These are phyloP conservation scores for Kwoniella mangroviensis DNA, from an alignment of 768 basidiomycete genomes.

Conservation along the genomic window DNA sequence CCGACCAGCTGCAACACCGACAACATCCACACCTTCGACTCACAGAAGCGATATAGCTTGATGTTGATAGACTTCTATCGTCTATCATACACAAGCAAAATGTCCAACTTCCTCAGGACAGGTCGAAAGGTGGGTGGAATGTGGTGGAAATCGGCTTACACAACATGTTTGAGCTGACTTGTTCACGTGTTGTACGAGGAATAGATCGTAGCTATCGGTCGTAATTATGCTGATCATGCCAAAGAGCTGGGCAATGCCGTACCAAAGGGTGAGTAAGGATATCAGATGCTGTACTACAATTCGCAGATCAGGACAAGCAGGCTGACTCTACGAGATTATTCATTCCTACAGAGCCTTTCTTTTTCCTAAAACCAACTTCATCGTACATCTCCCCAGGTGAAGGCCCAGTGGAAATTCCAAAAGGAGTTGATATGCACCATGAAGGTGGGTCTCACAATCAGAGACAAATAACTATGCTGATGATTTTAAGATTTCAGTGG, in stretches of 20 bases:
- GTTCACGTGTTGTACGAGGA: background rate
- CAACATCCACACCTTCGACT: background rate
- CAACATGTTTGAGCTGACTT: background rate
- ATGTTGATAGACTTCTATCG: too few relatives aligned
- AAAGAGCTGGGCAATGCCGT: conserved; percentile 87
- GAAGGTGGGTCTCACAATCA: conserved; percentile 67
- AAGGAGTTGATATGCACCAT: conserved; percentile 81
- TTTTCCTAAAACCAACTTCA: conserved; percentile 96
- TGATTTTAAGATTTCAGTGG: conserved; percentile 65
- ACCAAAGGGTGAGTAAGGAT: conserved; percentile 63
- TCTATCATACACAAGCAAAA: background rate
- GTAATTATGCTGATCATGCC: conserved; percentile 86
- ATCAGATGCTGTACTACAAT: too few relatives aligned
- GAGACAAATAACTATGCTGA: background rate
- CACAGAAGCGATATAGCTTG: background rate
- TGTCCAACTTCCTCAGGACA: conserved; percentile 49
- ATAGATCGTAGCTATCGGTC: conserved; percentile 86
- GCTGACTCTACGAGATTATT: background rate
- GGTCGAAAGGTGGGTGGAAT: conserved; percentile 44
- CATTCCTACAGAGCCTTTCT: conserved; percentile 75
- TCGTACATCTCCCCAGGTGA: conserved; percentile 75
- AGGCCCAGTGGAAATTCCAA: conserved; percentile 82
- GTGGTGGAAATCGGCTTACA: background rate
- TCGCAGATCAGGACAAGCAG: too few relatives aligned
- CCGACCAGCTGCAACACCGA: background rate